Base-by-base conservation (phyloP, 495 filamentous ascomycete genomes). In the Aspergillus leporis region DNA sequence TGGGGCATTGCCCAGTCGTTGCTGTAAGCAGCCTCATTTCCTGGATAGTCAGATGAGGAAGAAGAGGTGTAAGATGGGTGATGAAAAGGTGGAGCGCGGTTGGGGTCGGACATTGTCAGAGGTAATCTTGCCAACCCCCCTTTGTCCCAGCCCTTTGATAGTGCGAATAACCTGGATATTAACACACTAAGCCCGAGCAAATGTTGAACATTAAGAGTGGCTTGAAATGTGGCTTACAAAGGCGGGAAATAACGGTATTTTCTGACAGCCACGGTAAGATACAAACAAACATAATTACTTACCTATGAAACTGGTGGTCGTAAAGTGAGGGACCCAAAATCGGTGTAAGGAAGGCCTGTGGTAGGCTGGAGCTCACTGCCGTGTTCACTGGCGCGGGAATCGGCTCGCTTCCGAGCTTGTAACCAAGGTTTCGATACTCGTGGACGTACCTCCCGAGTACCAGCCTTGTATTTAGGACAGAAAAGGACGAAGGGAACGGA, bases 331-430 rank as follows among this genome's bases (percentile, higher is more conserved):
- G 57, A 62, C 52, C 53, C 56, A 48, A 28, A 62, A 57, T 47
- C 56, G 40, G 48, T 23, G 38, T 32, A 57, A 63, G 47, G 53
- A 43, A 34, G 63, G 34, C 18, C 46, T 70, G 62, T 78, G 74
- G 72, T 76, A 72, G 70, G 74, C 67, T 66, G 73, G 73, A 72
- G 66, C 47, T 63, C 38, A 70, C 46, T 64, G 63, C 73, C 72
- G 73, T 51, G 54, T 18, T 22, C 41, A 41, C 61, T 70, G 53
- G 53, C 54, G 55, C 54, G 55, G 59, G 58, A 60, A 45, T 57
- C 51, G 61, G 50, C 49, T 51, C 51, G 56, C 31, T 45, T 49
- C 53, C 55, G 34, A 51, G 40, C 19, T 47, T 47, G 43, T 47
- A 47, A 47, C 40, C 40, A 43, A 43, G 40, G 40, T 43, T 6